Base-by-base conservation (phyloP, 768 basidiomycete genomes). In the Hericium alpestre region DNA sequence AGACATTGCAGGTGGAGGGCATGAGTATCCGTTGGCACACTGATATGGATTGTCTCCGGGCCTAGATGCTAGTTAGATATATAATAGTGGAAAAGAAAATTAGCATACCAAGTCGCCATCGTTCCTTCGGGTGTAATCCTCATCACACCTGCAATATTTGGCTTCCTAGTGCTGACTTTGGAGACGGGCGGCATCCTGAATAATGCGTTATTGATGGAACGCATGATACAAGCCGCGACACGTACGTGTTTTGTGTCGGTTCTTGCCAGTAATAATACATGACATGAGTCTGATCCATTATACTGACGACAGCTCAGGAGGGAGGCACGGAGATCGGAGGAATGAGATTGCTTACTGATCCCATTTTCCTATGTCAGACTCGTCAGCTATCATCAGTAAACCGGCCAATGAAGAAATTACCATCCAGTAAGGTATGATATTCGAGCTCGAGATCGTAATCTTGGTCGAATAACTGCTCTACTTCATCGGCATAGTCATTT, bases 221-320 rank as follows among this genome's bases (percentile, higher is more conserved):
- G 9, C 5, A n/a, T 18, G 27, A 54, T 4, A 32, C 18, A 40
- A 10, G 23, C 16, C n/a, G 22, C 23, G 38, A 39, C 16, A 15
- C 76, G 43, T 54, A 79, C 76, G 78, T 77, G 66, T 87, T 80
- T 13, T 76, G 73, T 78, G 81, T 81, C 4, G 84, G 83, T 63
- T 84, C 83, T 59, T 88, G 85, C 81, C 84, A 86, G 67, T 87
- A 85, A 59, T 75, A 79, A 59, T 83, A 86, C 55, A 78, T 78
- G 57, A 82, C 64, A 67, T 80, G 83, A n/a, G 83, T 83, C 65
- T 86, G 84, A 64, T 83, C 81, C 80, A 87, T 84, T 78, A 87
- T 86, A 64, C 58, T 62, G 38, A 20, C 11, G 32, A 32, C 32
- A 32, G 32, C 32, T 32, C 12, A 41, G 47, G 4, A 9, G 22